Evolutionary conservation across 129 eudicot species (phyloP), one percentile per base, ranked within the genome.

Genomic region (Artemisia annua): DNA sequence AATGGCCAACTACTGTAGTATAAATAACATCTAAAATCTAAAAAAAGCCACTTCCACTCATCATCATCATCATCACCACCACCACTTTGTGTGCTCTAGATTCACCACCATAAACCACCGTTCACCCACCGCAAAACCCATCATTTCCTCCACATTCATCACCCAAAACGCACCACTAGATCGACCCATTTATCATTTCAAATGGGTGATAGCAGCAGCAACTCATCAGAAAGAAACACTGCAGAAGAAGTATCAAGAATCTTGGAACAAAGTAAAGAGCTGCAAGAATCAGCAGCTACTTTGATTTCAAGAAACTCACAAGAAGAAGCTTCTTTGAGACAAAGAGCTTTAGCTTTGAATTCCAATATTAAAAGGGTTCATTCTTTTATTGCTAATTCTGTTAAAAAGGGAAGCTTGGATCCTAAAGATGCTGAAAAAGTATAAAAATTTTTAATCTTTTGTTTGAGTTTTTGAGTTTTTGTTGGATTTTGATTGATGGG

Each of bases 211-310:
- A 59, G 12, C 0, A 59, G 28, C 44, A 60, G 14, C 75, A 61
- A 43, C 63, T 54, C 82, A 50, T 71, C 84, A 24, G 83, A 79
- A 75, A 63, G 75, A 19, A 82, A 51, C 72, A 69, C 63, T 32
- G 83, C 57, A 26, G 88, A 81, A 16, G 88, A 91, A 57, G 91
- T 81, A n/a, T 76, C 75, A 50, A 66, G 82, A 74, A 79, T 91
- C 6, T 78, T 80, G 46, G 97, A 91, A 77, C 86, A 79, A 74
- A 88, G 93, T 14, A 91, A 85, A 67, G 96, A 86, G 86, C 72
- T 91, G 66, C 93, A 91, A 80, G 97, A 91, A 17, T 54, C 90
- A 43, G 92, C 97, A 3, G 78, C 96, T 2, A 71, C 89, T 1
- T 82, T 88, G 16, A 88, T 91, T 66, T 79, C 96, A 12, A 62